These are phyloP conservation scores for Euphorbia celastroides DNA, from an alignment of 441 rosid genomes.

Conservation along the genomic window DNA sequence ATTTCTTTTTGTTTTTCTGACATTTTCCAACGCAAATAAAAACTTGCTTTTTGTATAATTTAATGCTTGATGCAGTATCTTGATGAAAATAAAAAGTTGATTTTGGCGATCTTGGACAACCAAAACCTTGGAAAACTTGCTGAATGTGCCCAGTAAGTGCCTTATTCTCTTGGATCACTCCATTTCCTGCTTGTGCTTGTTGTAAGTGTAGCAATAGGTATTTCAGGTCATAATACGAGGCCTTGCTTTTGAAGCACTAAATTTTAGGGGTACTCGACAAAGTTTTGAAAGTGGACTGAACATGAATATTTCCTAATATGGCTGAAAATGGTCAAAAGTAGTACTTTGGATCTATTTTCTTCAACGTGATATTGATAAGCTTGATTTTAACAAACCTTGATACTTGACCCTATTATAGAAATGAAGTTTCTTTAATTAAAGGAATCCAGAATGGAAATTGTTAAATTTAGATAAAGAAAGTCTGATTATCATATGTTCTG, in stretches of 20 bases:
- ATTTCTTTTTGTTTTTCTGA: not conserved
- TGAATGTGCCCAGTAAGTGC: slow-evolving; percentile 88
- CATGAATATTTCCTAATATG: not conserved
- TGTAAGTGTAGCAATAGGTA: not conserved
- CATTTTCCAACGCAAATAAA: slow-evolving; percentile 55
- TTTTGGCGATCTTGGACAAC: slow-evolving; percentile 86
- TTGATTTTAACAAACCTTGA: not conserved
- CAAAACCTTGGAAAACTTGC: slow-evolving; percentile 91
- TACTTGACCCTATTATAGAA: not conserved
- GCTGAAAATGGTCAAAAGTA: not conserved
- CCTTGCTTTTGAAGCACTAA: not conserved
- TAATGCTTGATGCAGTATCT: slow-evolving; percentile 58
- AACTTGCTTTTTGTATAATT: slow-evolving; percentile 65
- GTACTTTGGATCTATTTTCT: not conserved
- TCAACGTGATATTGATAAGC: too few species aligned
- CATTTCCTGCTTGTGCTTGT: not conserved
- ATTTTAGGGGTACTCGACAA: not conserved
- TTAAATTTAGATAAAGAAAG: too few species aligned
- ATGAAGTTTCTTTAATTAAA: too few species aligned
- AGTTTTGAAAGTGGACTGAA: not conserved
- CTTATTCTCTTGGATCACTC: slow-evolving; percentile 4
- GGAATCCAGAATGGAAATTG: too few species aligned
- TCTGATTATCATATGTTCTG: too few species aligned
- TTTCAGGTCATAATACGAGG: not conserved
- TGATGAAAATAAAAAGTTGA: slow-evolving; percentile 92